These are phyloP conservation scores for Termitomyces sp. DNA, from an alignment of 768 basidiomycete genomes.

Conservation along the genomic window DNA sequence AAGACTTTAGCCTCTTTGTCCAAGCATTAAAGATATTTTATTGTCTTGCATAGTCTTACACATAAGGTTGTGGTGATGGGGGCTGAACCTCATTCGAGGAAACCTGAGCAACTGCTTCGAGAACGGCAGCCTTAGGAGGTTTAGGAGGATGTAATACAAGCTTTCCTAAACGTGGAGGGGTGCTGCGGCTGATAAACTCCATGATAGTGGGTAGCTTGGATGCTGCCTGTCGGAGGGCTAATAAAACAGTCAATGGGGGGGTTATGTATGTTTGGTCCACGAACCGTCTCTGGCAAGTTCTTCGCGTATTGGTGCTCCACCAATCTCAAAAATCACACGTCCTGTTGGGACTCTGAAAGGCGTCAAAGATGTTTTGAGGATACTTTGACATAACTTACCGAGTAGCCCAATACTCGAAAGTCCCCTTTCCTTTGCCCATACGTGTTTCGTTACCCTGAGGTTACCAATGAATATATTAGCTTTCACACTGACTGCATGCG, in stretches of 20 bases:
- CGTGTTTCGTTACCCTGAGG: slow-evolving; percentile 88
- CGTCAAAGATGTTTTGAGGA: neutral
- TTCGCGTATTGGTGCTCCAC: slow-evolving; percentile 83
- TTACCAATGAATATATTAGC: neutral
- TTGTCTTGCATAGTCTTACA: neutral
- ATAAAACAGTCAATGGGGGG: neutral
- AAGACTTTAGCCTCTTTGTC: neutral
- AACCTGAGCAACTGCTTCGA: slow-evolving; percentile 7
- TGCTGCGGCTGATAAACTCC: slow-evolving; percentile 72
- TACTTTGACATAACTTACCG: slow-evolving; percentile 45
- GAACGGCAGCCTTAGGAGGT: slow-evolving; percentile 18
- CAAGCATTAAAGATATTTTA: neutral
- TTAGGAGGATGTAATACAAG: slow-evolving; percentile 47
- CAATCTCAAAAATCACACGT: slow-evolving; percentile 91
- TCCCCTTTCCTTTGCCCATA: slow-evolving; percentile 99
- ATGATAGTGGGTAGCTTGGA: slow-evolving; percentile 82
- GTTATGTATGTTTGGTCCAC: slow-evolving; percentile 8
- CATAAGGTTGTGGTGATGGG: neutral
- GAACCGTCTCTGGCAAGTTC: slow-evolving; percentile 90
- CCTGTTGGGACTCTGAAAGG: slow-evolving; percentile 71
- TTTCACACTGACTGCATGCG: slow-evolving; percentile 9
- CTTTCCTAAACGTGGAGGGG: slow-evolving; percentile 73
- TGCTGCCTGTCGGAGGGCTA: slow-evolving; percentile 85
- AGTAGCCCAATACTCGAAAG: slow-evolving; percentile 96
- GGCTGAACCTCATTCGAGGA: slow-evolving; percentile 1